Evolutionary conservation across 805 yeast species (phyloP), one percentile per base, ranked within the genome.

Genomic region (Blastobotrys chiropterorum): DNA sequence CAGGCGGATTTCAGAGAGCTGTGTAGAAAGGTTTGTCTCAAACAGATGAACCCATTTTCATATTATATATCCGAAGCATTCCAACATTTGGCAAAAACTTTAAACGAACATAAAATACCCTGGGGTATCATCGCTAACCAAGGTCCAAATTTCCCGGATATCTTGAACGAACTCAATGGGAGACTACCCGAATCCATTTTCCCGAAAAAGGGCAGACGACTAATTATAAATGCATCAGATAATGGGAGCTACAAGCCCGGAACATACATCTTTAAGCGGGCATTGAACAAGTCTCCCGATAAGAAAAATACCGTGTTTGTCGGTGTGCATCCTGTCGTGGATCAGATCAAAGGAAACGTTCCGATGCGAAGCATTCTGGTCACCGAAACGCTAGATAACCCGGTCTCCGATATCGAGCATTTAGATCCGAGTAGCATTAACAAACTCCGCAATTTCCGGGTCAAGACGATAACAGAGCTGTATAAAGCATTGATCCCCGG

Each of bases 51-150:
- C 34, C 60, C 60, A 0, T 43, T 43, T 1, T 45, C 47, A 17
- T 63, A 57, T 47, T 39, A n/a, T 14, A 57, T 61, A 1, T 57
- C 62, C 1, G 46, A 38, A 2, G 54, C 49, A 3, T 50, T 51
- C 3, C 49, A 48, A 2, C 48, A 45, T 5, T 52, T 6, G 40
- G 21, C 6, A 49, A 60, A 14, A 46, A 26, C 55, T 1, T 43
- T 48, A 1, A 44, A 47, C 14, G 53, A 38, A 11, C 15, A 38
- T 16, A 15, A 45, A 0, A 56, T 63, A 15, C 53, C 42, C 6
- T 64, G 66, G 66, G 68, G 68, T 1, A 50, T 64, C 14, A 49
- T 64, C 11, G 61, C 67, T 13, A 64, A 64, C 53, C 54, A 52
- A 3, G 58, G 61, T 7, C 63, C 59, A 19, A 44, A 55, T 34